Conservation (phyloP, 2,329 filamentous ascomycete species). For the Nigrograna mackinnonii region DNA sequence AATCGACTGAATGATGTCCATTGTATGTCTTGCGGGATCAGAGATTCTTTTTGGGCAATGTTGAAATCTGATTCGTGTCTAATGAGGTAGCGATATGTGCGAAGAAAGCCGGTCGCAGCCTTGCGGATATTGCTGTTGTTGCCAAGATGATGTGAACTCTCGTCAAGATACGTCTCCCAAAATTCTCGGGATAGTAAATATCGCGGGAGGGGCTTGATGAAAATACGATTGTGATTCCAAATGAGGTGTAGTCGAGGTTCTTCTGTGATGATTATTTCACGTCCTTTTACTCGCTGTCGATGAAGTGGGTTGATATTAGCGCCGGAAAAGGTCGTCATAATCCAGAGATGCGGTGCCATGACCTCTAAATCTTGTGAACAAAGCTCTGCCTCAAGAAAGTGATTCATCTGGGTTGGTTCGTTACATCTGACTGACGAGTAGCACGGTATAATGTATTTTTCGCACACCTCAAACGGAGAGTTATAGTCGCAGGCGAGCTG, state of each 20-base stretch:
- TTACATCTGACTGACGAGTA: too few species aligned
- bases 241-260: constrained; percentile 22
- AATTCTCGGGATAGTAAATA: constrained; percentile 17
- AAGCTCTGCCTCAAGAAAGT: constrained; percentile 14
- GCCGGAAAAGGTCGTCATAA: constrained; percentile 18
- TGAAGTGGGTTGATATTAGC: constrained; percentile 22
- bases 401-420: constrained; percentile 5
- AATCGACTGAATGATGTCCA: constrained; percentile 23
- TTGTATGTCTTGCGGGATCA: constrained; percentile 20
- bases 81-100: constrained; percentile 48
- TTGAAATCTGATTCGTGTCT: constrained; percentile 42
- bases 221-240: constrained; percentile 19
- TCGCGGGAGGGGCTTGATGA: constrained; percentile 19
- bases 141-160: constrained; percentile 6
- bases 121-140: constrained; percentile 11
- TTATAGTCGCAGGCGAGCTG: constrained; percentile 19
- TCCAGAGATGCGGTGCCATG: constrained; percentile 18
- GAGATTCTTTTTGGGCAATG: constrained; percentile 26
- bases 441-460: too few species aligned
- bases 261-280: constrained; percentile 22
- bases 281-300: constrained; percentile 19
- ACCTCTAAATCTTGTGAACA: constrained; percentile 18
- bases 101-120: constrained; percentile 39
- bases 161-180: constrained; percentile 10
- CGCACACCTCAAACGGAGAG: too few species aligned